Evolutionary conservation across 2,329 filamentous ascomycete species (phyloP).

Genomic region (Clarireedia paspali): DNA sequence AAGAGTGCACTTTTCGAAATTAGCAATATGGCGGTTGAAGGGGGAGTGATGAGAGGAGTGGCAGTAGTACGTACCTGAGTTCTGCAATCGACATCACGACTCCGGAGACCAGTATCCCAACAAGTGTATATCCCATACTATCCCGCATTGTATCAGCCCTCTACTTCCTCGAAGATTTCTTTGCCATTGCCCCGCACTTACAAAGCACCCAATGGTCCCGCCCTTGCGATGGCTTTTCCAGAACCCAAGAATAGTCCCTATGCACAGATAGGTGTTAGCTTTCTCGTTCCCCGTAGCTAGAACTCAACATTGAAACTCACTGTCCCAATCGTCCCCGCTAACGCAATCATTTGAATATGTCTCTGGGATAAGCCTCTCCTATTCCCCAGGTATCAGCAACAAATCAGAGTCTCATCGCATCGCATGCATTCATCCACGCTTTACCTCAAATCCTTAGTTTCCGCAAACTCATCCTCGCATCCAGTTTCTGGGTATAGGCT

Average conservation of each 20-base stretch:
- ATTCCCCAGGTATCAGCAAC: neutral
- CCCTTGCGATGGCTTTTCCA: constrained; percentile 42
- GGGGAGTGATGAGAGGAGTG: accelerated
- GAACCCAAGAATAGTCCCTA: constrained; percentile 28
- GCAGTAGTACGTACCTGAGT: constrained; percentile 31
- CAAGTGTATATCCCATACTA: constrained; percentile 6
- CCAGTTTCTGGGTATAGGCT: neutral
- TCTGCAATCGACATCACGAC: constrained; percentile 45
- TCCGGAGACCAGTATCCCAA: constrained; percentile 36
- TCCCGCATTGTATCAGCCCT: neutral
- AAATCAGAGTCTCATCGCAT: neutral
- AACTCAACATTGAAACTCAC: constrained; percentile 26
- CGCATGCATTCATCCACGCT: neutral
- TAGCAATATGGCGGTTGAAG: neutral
- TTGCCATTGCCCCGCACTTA: constrained; percentile 9
- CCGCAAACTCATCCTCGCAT: constrained; percentile 1
- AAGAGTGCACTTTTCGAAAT: constrained; percentile 19
- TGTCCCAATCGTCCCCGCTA: constrained; percentile 33
- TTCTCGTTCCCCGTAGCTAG: neutral
- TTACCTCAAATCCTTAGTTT: constrained; percentile 8
- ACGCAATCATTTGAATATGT: constrained; percentile 36
- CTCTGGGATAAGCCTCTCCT: constrained; percentile 32
- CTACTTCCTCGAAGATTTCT: neutral
- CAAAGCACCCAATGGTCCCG: constrained; percentile 43
- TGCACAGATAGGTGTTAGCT: neutral